phyloP scores from a whole-genome alignment of 768 basidiomycete genomes.

The Macrolepiota fuliginosa region DNA sequence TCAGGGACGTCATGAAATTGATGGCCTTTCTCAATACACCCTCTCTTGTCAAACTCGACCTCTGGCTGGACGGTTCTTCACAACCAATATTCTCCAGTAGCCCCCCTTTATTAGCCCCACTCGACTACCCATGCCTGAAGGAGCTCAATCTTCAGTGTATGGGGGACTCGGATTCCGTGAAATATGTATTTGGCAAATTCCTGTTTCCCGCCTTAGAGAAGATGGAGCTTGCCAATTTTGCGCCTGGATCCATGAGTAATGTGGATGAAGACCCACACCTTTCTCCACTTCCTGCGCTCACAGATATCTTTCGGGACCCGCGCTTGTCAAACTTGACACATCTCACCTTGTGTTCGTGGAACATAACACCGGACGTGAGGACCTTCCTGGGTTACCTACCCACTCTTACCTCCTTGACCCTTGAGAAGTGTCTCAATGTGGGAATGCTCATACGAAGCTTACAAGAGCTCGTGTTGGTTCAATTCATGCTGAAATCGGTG shows the following conservation, averaged over 20 bases:
- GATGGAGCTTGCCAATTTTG: constrained; percentile 41
- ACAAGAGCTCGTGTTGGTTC: constrained; percentile 25
- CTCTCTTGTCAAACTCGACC: constrained; percentile 39
- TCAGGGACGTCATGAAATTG: constrained; percentile 39
- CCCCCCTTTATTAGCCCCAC: constrained; percentile 16
- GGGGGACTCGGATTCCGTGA: constrained; percentile 33
- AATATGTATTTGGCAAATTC: constrained; percentile 39
- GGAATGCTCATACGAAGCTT: constrained; percentile 38
- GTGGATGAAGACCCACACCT: constrained; percentile 16
- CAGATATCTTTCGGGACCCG: constrained; percentile 55
- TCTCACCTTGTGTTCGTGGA: constrained; percentile 47
- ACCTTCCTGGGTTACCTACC: constrained; percentile 53
- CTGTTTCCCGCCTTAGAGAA: constrained; percentile 42
- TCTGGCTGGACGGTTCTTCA: constrained; percentile 35
- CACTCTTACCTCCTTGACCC: constrained; percentile 41
- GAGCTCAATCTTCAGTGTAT: constrained; percentile 43
- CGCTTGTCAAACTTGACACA: constrained; percentile 49
- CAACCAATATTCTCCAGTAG: constrained; percentile 13
- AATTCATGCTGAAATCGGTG: not conserved
- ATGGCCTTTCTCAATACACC: constrained; percentile 40
- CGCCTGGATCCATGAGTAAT: constrained; percentile 19
- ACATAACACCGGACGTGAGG: constrained; percentile 34
- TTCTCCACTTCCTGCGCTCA: constrained; percentile 43
- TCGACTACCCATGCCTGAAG: constrained; percentile 32
- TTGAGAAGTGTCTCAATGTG: constrained; percentile 45